A percentile compares a stretch with the other conserved stretches of the same genome.
These are phyloP conservation scores for Parafenestella ontariensis DNA, from an alignment of 2,329 filamentous ascomycete genomes.

Conservation along the genomic window DNA sequence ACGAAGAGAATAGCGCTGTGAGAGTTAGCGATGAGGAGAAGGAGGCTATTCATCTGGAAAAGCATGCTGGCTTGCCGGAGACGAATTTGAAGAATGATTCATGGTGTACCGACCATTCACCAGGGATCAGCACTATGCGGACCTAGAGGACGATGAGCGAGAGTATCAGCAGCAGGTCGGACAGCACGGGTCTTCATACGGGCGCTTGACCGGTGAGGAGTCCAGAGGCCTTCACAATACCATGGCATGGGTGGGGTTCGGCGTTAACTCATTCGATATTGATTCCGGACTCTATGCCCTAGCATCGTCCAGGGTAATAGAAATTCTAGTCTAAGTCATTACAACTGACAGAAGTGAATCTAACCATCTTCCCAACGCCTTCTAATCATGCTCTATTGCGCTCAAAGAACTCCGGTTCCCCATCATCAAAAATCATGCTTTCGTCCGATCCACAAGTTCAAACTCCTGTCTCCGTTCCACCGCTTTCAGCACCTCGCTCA, in stretches of 20 bases:
- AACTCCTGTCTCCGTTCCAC: constrained; percentile 40
- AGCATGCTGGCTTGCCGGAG: not conserved
- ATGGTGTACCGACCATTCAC: not conserved
- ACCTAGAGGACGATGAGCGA: not conserved
- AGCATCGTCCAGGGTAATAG: not conserved
- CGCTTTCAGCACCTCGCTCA: constrained; percentile 67
- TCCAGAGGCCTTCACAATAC: not conserved
- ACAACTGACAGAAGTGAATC: constrained; percentile 5
- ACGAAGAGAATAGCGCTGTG: not conserved
- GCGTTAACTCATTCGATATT: constrained; percentile 13
- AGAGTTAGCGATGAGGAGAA: not conserved
- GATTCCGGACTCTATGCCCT: not conserved
- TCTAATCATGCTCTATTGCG: constrained; percentile 9
- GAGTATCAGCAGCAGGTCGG: not conserved
- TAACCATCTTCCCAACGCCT: constrained; percentile 14
- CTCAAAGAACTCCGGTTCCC: not conserved
- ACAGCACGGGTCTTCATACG: not conserved
- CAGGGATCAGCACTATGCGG: not conserved
- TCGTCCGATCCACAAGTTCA: constrained; percentile 39
- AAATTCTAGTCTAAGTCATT: not conserved
- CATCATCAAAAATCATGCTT: constrained; percentile 1
- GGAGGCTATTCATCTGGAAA: not conserved
- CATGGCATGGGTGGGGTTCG: constrained; percentile 26
- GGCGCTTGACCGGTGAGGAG: not conserved
- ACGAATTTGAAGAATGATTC: not conserved